Percentiles rank a stretch among this genome's conserved stretches.
phyloP scores from a whole-genome alignment of 2,329 filamentous ascomycete genomes.

The Aureobasidium sp. region DNA sequence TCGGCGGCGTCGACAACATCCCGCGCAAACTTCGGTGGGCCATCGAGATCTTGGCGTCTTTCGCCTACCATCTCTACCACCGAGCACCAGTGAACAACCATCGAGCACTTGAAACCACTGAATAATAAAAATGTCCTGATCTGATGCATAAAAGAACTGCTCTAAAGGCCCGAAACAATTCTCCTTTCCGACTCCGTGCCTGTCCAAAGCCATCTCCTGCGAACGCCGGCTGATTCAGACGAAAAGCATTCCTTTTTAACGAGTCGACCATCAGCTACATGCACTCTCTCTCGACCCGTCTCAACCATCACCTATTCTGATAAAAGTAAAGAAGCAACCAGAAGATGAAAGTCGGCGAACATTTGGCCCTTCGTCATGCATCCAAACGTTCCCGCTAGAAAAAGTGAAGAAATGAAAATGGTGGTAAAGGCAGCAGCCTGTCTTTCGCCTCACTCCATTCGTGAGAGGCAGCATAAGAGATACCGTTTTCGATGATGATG shows the following conservation, averaged over 20 bases:
- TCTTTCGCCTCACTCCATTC: background rate
- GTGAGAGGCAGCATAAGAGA: background rate
- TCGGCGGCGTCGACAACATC: conserved; percentile 7
- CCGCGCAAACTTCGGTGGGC: conserved; percentile 7
- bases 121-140: background rate
- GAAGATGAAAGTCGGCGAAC: background rate
- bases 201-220: conserved; percentile 2
- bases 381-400: background rate
- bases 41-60: conserved; percentile 14
- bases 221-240: conserved; percentile 1
- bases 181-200: background rate
- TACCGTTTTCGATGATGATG: background rate
- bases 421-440: background rate
- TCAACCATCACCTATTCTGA: background rate
- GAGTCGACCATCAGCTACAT: background rate
- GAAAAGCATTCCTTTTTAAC: background rate
- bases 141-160: background rate
- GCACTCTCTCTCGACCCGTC: background rate
- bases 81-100: background rate
- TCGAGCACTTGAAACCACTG: background rate
- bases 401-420: background rate
- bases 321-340: background rate
- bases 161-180: background rate
- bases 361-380: background rate
- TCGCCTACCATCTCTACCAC: background rate